These are phyloP conservation scores for Mucor saturninus DNA, from an alignment of 371 early-diverging fungal genomes.

Conservation along the genomic window DNA sequence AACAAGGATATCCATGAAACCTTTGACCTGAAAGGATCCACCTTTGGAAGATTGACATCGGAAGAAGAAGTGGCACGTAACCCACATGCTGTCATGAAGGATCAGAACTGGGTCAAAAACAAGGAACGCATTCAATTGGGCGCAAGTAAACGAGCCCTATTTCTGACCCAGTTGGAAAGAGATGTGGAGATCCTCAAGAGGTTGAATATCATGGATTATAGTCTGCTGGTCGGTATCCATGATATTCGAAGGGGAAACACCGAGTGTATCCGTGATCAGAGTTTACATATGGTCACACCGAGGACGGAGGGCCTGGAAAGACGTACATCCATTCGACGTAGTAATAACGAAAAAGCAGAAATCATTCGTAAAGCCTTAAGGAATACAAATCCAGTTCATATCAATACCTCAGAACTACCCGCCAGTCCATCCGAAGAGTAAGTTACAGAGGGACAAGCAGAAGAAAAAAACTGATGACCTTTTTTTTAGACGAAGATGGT, in stretches of 20 bases:
- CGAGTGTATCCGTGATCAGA: constrained; percentile 85
- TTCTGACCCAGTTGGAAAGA: constrained; percentile 82
- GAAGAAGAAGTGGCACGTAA: constrained; percentile 76
- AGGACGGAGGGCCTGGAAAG: constrained; percentile 44
- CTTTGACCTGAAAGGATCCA: constrained; percentile 96
- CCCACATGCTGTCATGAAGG: constrained; percentile 90
- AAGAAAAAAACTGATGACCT: too few species aligned
- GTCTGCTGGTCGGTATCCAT: constrained; percentile 91
- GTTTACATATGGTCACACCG: constrained; percentile 79
- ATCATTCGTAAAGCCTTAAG: constrained; percentile 68
- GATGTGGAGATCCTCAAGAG: constrained; percentile 80
- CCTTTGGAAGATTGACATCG: constrained; percentile 81
- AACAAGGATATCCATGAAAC: constrained; percentile 95
- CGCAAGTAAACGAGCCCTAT: constrained; percentile 72
- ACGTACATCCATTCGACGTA: constrained; percentile 17
- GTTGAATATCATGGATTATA: constrained; percentile 97
- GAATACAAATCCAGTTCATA: constrained; percentile 65
- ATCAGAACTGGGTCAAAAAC: constrained; percentile 90
- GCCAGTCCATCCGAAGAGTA: constrained; percentile 49
- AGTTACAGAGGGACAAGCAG: not conserved
- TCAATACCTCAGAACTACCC: constrained; percentile 53
- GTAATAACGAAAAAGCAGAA: constrained; percentile 57
- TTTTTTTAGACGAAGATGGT: constrained; percentile 54
- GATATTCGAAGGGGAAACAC: constrained; percentile 82
- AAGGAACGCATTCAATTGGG: constrained; percentile 81